A percentile compares a stretch with the other conserved stretches of the same genome.
These are phyloP conservation scores for Candida dubliniensis DNA, from an alignment of 1,139 yeast genomes.

Conservation along the genomic window DNA sequence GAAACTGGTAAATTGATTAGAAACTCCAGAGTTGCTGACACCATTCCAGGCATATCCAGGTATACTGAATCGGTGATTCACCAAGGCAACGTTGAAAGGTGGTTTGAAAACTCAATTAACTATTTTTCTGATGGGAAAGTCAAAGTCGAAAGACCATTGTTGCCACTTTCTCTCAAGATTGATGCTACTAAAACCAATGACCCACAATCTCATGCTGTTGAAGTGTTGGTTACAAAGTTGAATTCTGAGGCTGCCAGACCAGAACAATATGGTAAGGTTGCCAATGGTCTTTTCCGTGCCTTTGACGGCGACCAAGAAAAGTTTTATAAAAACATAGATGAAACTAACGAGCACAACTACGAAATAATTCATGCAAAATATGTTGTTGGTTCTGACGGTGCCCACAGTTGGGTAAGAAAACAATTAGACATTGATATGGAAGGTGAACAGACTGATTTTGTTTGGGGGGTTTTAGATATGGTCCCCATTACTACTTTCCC, in stretches of 20 bases:
- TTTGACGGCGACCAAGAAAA: constrained; percentile 30
- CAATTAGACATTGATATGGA: constrained; percentile 24
- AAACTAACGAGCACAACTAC: constrained; percentile 6
- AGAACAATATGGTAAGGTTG: constrained; percentile 25
- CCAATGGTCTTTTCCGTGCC: constrained; percentile 30
- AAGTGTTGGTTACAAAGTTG: constrained; percentile 19
- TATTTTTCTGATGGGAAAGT: constrained; percentile 23
- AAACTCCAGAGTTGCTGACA: constrained; percentile 26
- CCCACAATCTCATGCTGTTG: constrained; percentile 27
- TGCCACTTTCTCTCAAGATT: constrained; percentile 23
- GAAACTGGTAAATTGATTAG: constrained; percentile 20
- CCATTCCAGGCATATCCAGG: constrained; percentile 29
- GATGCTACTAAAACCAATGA: constrained; percentile 21
- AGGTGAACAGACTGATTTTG: constrained; percentile 36
- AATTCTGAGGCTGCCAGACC: constrained; percentile 17
- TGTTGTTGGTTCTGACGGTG: constrained; percentile 38
- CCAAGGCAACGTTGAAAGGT: constrained; percentile 32
- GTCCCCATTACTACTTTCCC: constrained; percentile 37
- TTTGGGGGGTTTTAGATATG: constrained; percentile 40
- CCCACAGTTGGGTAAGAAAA: constrained; percentile 36
- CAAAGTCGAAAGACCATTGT: constrained; percentile 26
- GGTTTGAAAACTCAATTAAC: constrained; percentile 25
- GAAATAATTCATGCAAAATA: constrained; percentile 30
- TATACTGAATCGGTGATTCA: constrained; percentile 32
- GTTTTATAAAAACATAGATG: constrained; percentile 9